phyloP scores from a whole-genome alignment of 2,329 filamentous ascomycete species.

The Pseudogymnoascus sp. region DNA sequence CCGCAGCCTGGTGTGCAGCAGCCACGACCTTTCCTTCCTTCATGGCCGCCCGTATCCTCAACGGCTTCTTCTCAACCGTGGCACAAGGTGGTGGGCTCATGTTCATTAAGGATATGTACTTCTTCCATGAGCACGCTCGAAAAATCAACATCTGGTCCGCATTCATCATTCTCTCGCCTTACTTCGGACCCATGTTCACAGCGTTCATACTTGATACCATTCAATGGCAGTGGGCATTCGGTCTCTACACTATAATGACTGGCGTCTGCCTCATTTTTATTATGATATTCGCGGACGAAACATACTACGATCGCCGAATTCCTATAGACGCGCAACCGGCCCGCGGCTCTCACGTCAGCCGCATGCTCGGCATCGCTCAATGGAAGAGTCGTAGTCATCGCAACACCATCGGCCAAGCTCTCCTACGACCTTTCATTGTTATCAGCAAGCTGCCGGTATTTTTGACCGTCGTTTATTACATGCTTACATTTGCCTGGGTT shows the following conservation, averaged over 20 bases:
- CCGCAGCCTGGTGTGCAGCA: conserved; percentile 11
- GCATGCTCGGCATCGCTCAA: conserved; percentile 24
- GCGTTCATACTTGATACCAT: conserved; percentile 28
- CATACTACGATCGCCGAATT: conserved; percentile 40
- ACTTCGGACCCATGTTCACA: conserved; percentile 34
- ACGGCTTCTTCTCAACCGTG: conserved; percentile 21
- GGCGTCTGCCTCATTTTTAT: conserved; percentile 26
- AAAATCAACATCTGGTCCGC: conserved; percentile 42
- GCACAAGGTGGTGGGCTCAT: conserved; percentile 34
- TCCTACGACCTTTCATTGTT: conserved; percentile 31
- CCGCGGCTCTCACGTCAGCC: conserved; percentile 20
- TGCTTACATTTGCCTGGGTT: conserved; percentile 39
- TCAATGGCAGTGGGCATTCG: conserved; percentile 39
- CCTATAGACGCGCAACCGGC: conserved; percentile 29
- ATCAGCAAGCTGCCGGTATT: conserved; percentile 33
- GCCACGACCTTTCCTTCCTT: conserved; percentile 10
- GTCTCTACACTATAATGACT: conserved; percentile 37
- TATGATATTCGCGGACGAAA: conserved; percentile 37
- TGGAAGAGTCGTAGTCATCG: conserved; percentile 24
- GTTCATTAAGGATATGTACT: conserved; percentile 50
- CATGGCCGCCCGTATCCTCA: conserved; percentile 11
- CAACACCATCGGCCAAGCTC: conserved; percentile 34
- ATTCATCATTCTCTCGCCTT: conserved; percentile 34
- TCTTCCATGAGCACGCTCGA: conserved; percentile 43
- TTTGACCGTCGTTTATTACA: conserved; percentile 30